phyloP scores from a whole-genome alignment of 1,139 yeast species.

The Nakaseomyces kungkrabaensis region DNA sequence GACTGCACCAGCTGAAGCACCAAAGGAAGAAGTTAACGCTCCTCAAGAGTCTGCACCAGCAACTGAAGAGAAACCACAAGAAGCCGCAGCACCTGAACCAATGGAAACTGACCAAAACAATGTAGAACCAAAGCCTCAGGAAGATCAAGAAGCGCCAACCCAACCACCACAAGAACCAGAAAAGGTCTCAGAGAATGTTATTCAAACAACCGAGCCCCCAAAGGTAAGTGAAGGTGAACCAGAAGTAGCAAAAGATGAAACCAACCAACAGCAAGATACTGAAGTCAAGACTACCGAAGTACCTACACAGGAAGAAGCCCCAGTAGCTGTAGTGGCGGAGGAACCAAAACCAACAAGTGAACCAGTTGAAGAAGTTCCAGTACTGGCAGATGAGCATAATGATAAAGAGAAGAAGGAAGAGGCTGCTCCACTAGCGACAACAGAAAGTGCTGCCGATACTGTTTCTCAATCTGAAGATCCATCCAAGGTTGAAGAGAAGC shows the following conservation, averaged over 20 bases:
- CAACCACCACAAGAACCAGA: background rate
- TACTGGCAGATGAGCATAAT: background rate
- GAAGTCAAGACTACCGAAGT: background rate
- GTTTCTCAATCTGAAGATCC: slow-evolving; percentile 5
- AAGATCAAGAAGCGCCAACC: background rate
- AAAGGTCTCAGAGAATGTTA: background rate
- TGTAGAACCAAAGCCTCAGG: background rate
- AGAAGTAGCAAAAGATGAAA: slow-evolving; percentile 1
- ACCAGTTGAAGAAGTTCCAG: slow-evolving; percentile 5
- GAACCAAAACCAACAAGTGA: slow-evolving; percentile 1
- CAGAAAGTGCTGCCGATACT: slow-evolving; percentile 5
- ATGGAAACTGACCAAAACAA: background rate
- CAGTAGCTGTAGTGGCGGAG: background rate
- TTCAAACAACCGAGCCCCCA: background rate
- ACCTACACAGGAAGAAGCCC: background rate
- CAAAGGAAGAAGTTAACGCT: slow-evolving; percentile 4
- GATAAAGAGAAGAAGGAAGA: slow-evolving; percentile 4
- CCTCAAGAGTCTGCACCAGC: slow-evolving; percentile 5
- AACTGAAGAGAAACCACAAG: background rate
- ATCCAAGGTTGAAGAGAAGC: background rate
- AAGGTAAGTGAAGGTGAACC: background rate
- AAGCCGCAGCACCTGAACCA: background rate
- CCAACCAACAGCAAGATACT: background rate
- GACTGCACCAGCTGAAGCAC: slow-evolving; percentile 1
- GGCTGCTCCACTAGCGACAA: slow-evolving; percentile 6